Conservation (phyloP, 139 green algal species). For the Marvania coccoides region DNA sequence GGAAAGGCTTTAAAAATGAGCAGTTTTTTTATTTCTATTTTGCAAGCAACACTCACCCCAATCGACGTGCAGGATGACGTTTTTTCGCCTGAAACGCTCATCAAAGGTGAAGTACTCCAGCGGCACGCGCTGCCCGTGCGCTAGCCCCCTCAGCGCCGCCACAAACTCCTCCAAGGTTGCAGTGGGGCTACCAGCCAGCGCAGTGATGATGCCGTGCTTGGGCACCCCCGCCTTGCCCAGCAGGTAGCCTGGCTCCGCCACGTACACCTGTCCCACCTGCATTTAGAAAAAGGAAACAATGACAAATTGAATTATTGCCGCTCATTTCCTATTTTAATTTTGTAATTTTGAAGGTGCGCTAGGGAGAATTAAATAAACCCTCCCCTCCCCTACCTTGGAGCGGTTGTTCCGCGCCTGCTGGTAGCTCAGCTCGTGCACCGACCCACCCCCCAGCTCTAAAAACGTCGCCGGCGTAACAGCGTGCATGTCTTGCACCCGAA, state of each 20-base stretch:
- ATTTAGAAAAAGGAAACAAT: not conserved
- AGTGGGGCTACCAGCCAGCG: slow-evolving; percentile 50
- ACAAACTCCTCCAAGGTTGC: slow-evolving; percentile 51
- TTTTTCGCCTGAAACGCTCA: slow-evolving; percentile 52
- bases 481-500: slow-evolving; percentile 68
- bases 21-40: not conserved
- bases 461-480: slow-evolving; percentile 64
- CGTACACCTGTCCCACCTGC: slow-evolving; percentile 54
- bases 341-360: not conserved
- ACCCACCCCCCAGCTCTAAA: slow-evolving; percentile 69
- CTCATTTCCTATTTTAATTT: not conserved
- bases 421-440: slow-evolving; percentile 78
- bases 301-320: not conserved
- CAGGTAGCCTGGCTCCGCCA: slow-evolving; percentile 60
- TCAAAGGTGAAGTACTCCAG: slow-evolving; percentile 66
- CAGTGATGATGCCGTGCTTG: slow-evolving; percentile 73
- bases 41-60: slow-evolving; percentile 1
- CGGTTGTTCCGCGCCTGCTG: slow-evolving; percentile 83
- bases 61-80: slow-evolving; percentile 46
- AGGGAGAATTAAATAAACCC: no score
- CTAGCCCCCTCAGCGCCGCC: slow-evolving; percentile 21
- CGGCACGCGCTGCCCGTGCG: slow-evolving; percentile 50
- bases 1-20: no score
- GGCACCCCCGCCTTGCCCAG: slow-evolving; percentile 50
- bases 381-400: slow-evolving; percentile 31